Conservation (phyloP, 1,284 basidiomycete genomes). For the Kwoniella shivajii region DNA sequence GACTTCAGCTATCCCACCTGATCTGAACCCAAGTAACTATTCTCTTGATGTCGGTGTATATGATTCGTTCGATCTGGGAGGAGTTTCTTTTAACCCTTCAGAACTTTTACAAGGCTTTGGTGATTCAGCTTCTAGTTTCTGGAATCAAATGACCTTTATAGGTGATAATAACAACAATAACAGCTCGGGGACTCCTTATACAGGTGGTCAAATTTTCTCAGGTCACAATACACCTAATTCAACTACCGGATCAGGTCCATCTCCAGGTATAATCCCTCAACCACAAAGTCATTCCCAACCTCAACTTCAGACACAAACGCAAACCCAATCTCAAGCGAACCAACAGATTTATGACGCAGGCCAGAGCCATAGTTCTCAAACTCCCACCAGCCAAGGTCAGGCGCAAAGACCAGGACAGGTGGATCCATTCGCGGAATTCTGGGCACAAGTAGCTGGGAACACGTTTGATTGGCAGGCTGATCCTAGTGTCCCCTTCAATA, state of each 20-base stretch:
- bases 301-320: background rate
- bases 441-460: constrained; percentile 46
- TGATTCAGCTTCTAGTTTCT: constrained; percentile 26
- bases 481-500: constrained; percentile 51
- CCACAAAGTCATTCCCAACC: background rate
- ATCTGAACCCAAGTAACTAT: constrained; percentile 1
- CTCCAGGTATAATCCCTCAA: background rate
- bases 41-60: constrained; percentile 12
- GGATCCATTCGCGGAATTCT: constrained; percentile 37
- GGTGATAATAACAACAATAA: background rate
- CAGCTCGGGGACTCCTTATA: background rate
- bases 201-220: background rate
- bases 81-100: constrained; percentile 48
- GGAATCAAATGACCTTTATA: constrained; percentile 27
- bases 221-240: constrained; percentile 22
- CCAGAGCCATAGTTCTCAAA: background rate
- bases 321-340: background rate
- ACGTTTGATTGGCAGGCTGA: constrained; percentile 51
- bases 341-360: background rate
- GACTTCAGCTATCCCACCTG: background rate
- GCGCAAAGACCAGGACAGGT: background rate
- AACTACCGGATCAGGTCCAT: constrained; percentile 2
- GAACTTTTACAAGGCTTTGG: constrained; percentile 50
- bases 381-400: background rate
- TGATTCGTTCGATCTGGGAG: constrained; percentile 47